phyloP scores from a whole-genome alignment of 306 rosid species.

The Begonia peltatifolia region DNA sequence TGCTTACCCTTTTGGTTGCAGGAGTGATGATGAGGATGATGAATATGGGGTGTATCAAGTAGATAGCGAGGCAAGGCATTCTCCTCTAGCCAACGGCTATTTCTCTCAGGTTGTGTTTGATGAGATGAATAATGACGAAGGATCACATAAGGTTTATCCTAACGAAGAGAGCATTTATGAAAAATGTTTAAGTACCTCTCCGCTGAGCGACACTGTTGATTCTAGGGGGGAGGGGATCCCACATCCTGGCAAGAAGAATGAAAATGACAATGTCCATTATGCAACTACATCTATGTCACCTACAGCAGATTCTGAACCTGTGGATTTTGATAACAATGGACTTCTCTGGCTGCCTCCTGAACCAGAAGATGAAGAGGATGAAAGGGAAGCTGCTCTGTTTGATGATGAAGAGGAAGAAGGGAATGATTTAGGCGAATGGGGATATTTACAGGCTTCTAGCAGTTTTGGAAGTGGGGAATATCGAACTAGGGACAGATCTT shows the following conservation, averaged over 20 bases:
- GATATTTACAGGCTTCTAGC: constrained; percentile 40
- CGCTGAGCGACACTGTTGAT: constrained; percentile 30
- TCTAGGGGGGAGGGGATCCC: constrained; percentile 30
- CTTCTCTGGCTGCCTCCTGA: constrained; percentile 98
- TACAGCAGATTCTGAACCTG: constrained; percentile 51
- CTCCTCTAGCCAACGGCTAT: constrained; percentile 39
- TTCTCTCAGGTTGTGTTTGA: constrained; percentile 40
- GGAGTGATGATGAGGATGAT: constrained; percentile 55
- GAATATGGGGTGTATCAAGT: constrained; percentile 42
- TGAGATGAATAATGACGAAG: constrained; percentile 34
- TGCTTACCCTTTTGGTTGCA: constrained; percentile 22
- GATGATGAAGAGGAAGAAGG: constrained; percentile 62
- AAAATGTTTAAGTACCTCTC: constrained; percentile 23
- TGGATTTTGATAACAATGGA: constrained; percentile 86
- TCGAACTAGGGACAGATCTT: constrained; percentile 48
- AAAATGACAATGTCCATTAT: constrained; percentile 43
- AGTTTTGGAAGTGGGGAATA: constrained; percentile 72
- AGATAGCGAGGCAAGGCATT: constrained; percentile 38
- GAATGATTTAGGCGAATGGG: constrained; percentile 65
- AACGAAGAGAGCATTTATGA: constrained; percentile 29
- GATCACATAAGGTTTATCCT: constrained; percentile 33
- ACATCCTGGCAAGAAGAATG: constrained; percentile 31
- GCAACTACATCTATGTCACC: constrained; percentile 44
- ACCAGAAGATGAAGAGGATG: constrained; percentile 95
- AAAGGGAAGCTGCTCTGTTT: constrained; percentile 40